Evolutionary conservation across 345 rosid species (phyloP).

Genomic region (Citrus reticulata): DNA sequence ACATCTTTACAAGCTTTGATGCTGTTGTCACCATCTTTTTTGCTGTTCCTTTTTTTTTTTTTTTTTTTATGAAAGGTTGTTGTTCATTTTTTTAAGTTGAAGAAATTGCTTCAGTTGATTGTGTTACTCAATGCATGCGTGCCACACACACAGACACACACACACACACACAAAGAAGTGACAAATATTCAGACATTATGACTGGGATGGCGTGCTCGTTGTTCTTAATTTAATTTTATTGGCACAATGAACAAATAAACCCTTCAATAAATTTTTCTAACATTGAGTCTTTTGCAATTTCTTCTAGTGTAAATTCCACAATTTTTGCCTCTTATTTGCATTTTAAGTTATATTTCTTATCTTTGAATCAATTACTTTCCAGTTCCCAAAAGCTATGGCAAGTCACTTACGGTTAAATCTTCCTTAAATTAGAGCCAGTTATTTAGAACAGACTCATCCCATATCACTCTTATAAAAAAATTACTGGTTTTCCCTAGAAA

Average conservation of each 20-base stretch:
- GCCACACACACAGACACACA: not conserved
- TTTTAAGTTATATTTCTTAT: not conserved
- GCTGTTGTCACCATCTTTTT: not conserved
- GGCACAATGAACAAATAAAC: not conserved
- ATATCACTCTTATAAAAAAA: not conserved
- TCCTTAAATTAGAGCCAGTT: not conserved
- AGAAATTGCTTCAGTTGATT: not conserved
- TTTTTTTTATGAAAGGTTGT: no score
- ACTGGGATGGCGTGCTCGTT: not conserved
- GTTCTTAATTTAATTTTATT: not conserved
- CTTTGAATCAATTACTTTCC: not conserved
- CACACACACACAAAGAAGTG: no score
- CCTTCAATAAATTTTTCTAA: not conserved
- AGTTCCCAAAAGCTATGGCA: not conserved
- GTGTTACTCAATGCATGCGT: not conserved
- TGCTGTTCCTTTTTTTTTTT: not conserved
- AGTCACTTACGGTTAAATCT: not conserved
- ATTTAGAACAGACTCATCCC: not conserved
- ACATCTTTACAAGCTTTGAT: not conserved
- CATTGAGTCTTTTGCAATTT: no score
- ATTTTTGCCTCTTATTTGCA: not conserved
- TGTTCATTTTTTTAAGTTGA: not conserved
- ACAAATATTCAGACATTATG: constrained; percentile 5
- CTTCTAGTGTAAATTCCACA: not conserved
- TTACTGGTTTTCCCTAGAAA: not conserved